Conservation (phyloP, 2,329 filamentous ascomycete species). For the Ophiostoma australiae region DNA sequence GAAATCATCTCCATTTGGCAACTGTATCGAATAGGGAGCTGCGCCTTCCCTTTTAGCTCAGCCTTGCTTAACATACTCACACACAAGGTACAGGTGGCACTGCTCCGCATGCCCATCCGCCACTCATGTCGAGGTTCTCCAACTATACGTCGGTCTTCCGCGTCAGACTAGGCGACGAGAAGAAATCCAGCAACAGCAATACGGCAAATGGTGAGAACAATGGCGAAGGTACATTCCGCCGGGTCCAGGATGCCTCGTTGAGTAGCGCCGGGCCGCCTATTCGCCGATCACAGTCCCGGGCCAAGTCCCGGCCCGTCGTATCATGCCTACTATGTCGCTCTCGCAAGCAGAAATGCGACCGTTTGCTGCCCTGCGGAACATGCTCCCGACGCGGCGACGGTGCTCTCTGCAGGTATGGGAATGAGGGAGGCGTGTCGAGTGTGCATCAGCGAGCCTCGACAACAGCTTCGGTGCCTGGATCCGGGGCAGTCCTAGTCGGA, state of each 20-base stretch:
- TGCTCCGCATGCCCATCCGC: not conserved
- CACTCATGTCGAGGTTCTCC: conserved; percentile 15
- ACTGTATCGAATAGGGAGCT: not conserved
- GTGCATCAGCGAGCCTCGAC: not conserved
- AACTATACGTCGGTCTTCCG: conserved; percentile 29
- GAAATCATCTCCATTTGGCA: not conserved
- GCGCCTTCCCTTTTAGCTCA: not conserved
- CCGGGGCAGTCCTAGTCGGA: not conserved
- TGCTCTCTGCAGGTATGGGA: conserved; percentile 35
- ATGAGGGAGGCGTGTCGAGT: conserved; percentile 16
- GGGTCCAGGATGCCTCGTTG: not conserved
- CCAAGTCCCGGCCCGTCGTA: conserved; percentile 35
- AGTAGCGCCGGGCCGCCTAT: not conserved
- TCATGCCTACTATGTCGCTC: conserved; percentile 41
- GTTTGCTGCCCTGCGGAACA: conserved; percentile 38
- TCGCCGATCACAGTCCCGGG: conserved; percentile 13
- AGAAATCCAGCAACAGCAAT: not conserved
- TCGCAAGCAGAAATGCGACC: conserved; percentile 43
- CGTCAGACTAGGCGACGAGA: conserved; percentile 20
- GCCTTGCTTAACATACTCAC: not conserved
- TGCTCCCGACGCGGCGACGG: conserved; percentile 40
- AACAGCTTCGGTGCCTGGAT: not conserved
- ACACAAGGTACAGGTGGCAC: not conserved
- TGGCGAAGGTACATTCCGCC: too few species aligned
- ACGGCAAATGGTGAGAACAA: not conserved